Evolutionary conservation across 177 flowering plant genomes (phyloP).

Genomic region (Vitis hybrid): DNA sequence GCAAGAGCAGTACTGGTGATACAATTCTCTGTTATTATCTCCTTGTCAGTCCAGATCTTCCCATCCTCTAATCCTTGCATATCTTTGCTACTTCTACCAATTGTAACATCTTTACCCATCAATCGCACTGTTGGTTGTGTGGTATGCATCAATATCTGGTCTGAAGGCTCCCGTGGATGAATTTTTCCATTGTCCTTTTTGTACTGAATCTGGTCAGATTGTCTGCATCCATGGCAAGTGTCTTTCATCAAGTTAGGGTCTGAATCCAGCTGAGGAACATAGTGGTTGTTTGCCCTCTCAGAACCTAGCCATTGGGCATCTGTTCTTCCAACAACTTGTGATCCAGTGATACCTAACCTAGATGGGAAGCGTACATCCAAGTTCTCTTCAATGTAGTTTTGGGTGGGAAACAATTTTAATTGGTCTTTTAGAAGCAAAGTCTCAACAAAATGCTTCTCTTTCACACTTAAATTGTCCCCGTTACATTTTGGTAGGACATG

Average conservation of each 20-base stretch:
- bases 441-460: constrained; percentile 19
- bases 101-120: constrained; percentile 73
- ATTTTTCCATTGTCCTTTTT: constrained; percentile 16
- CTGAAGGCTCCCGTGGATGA: constrained; percentile 18
- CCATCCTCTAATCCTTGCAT: constrained; percentile 33
- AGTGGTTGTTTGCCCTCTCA: constrained; percentile 13
- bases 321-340: constrained; percentile 17
- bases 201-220: constrained; percentile 24
- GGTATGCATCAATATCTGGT: constrained; percentile 12
- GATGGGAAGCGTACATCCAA: constrained; percentile 16
- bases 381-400: constrained; percentile 18
- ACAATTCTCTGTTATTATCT: constrained; percentile 34
- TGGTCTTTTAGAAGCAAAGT: constrained; percentile 20
- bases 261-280: constrained; percentile 20
- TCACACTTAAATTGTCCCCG: constrained; percentile 12
- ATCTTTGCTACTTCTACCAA: constrained; percentile 39
- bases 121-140: constrained; percentile 57
- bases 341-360: constrained; percentile 18
- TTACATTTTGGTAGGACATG: constrained; percentile 8
- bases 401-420: constrained; percentile 24
- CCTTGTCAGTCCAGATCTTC: constrained; percentile 46
- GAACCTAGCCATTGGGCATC: constrained; percentile 15
- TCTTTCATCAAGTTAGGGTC: constrained; percentile 23
- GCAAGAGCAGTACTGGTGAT: constrained; percentile 8
- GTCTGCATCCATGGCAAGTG: constrained; percentile 15